phyloP scores from a whole-genome alignment of 2,329 filamentous ascomycete species.

The Ceratocystis alfenasii region DNA sequence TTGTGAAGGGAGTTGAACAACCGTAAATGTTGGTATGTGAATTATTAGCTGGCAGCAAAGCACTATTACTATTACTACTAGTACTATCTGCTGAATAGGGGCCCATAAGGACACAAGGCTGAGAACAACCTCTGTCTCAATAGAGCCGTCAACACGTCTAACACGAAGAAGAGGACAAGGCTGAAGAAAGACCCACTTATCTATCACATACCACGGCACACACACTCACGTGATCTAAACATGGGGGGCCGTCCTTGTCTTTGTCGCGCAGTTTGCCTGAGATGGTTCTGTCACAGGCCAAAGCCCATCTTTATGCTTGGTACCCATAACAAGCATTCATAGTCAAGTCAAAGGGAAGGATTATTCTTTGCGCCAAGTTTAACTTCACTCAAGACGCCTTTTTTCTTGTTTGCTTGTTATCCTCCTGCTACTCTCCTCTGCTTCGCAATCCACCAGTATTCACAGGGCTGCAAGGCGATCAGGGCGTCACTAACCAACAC shows the following conservation, averaged over 20 bases:
- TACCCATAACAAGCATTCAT: background rate
- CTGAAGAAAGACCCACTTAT: background rate
- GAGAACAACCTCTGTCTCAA: background rate
- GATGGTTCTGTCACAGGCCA: slow-evolving; percentile 1
- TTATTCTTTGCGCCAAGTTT: slow-evolving; percentile 3
- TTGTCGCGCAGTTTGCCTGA: background rate
- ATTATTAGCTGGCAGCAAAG: background rate
- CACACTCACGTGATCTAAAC: background rate
- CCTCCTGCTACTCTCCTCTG: background rate
- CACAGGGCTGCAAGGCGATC: background rate
- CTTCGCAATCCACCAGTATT: background rate
- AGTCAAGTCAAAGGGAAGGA: background rate
- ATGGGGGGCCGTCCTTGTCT: background rate
- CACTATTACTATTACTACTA: background rate
- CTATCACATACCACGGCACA: background rate
- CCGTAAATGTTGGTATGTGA: background rate
- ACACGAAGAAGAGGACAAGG: background rate
- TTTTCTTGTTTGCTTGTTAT: background rate
- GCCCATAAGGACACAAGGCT: background rate
- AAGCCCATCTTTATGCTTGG: background rate
- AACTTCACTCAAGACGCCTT: background rate
- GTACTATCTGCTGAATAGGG: background rate
- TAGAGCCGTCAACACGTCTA: background rate
- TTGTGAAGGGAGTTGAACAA: background rate
- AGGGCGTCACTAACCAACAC: background rate